Conservation (phyloP, 202 grass and related monocot species). For the Tripidium arundinaceum region DNA sequence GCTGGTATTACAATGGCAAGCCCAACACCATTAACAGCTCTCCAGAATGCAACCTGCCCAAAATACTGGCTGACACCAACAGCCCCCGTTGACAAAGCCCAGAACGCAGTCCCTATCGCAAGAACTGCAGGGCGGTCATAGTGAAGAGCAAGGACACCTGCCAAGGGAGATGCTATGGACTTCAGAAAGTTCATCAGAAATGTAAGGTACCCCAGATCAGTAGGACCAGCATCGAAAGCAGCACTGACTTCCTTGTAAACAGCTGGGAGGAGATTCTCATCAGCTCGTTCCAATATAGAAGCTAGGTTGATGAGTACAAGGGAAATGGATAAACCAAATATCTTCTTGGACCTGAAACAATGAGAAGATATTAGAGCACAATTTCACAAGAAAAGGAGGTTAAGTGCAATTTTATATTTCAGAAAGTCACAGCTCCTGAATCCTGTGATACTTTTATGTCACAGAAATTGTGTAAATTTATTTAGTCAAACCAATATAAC, state of each 20-base stretch:
- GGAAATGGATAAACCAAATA: slow-evolving; percentile 80
- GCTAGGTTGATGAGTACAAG: slow-evolving; percentile 96
- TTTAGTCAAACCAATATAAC: background rate
- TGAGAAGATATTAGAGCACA: background rate
- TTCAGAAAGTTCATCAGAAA: slow-evolving; percentile 94
- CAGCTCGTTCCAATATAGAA: slow-evolving; percentile 85
- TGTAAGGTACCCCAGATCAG: slow-evolving; percentile 88
- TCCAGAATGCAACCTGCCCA: slow-evolving; percentile 79
- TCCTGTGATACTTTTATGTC: background rate
- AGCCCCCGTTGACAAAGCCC: slow-evolving; percentile 84
- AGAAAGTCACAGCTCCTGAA: background rate
- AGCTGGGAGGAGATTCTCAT: slow-evolving; percentile 92
- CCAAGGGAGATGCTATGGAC: slow-evolving; percentile 78
- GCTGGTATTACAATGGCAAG: slow-evolving; percentile 90
- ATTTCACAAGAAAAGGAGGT: background rate
- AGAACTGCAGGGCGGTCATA: slow-evolving; percentile 83
- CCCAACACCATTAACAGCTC: slow-evolving; percentile 88
- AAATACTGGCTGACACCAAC: slow-evolving; percentile 81
- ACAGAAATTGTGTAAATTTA: background rate
- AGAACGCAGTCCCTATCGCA: slow-evolving; percentile 67
- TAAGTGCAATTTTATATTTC: background rate
- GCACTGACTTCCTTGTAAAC: slow-evolving; percentile 99
- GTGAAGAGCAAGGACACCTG: slow-evolving; percentile 76
- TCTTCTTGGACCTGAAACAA: slow-evolving; percentile 64
- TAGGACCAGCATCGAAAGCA: slow-evolving; percentile 79